These are phyloP conservation scores for Cryphonectria radicalis DNA, from an alignment of 2,329 filamentous ascomycete species.

Conservation along the genomic window DNA sequence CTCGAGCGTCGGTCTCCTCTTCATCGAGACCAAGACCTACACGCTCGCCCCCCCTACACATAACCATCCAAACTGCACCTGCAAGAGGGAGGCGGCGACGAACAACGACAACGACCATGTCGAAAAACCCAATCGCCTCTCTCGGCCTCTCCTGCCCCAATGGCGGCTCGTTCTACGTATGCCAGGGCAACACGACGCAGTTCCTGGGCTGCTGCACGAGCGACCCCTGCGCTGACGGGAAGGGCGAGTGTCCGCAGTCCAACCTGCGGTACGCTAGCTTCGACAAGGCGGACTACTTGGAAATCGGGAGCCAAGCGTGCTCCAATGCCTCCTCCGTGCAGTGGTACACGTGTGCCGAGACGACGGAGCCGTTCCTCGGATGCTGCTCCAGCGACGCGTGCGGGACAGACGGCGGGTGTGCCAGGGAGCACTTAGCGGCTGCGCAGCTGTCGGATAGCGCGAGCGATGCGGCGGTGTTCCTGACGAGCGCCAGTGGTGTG, in stretches of 20 bases:
- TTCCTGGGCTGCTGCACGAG: conserved; percentile 48
- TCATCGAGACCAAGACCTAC: background rate
- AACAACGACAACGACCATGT: background rate
- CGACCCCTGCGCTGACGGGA: conserved; percentile 40
- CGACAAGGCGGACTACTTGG: conserved; percentile 31
- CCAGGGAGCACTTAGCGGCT: conserved; percentile 32
- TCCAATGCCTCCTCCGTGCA: conserved; percentile 28
- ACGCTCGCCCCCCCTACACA: background rate
- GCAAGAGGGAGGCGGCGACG: background rate
- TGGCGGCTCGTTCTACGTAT: conserved; percentile 43
- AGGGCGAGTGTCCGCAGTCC: conserved; percentile 40
- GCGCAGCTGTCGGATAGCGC: conserved; percentile 35
- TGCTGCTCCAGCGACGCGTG: conserved; percentile 45
- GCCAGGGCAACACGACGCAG: conserved; percentile 35
- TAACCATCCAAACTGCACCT: background rate
- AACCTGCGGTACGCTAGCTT: conserved; percentile 39
- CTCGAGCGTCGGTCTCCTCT: background rate
- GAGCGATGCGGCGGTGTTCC: conserved; percentile 28
- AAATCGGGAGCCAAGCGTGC: conserved; percentile 41
- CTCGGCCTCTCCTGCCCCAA: conserved; percentile 36
- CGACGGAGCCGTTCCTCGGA: conserved; percentile 42
- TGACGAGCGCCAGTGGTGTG: background rate
- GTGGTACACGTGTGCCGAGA: conserved; percentile 43
- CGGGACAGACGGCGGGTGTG: conserved; percentile 32
- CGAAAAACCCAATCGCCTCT: conserved; percentile 3